These are phyloP conservation scores for Alnus glutinosa DNA, from an alignment of 306 rosid species.

Conservation along the genomic window DNA sequence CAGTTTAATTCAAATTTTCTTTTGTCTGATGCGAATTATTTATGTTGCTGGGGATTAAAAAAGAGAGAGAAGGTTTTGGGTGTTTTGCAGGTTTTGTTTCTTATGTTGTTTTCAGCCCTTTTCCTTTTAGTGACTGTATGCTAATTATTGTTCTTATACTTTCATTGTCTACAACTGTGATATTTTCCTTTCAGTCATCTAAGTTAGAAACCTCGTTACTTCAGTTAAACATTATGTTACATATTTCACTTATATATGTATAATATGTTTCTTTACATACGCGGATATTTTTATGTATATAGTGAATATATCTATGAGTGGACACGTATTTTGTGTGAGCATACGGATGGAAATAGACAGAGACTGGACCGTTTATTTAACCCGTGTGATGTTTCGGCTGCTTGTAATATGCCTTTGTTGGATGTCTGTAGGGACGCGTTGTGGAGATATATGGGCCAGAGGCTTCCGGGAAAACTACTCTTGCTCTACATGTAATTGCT, in stretches of 20 bases:
- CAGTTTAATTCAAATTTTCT: neutral
- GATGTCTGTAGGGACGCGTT: slow-evolving; percentile 73
- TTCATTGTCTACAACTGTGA: neutral
- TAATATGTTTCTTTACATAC: no score
- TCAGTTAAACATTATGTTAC: neutral
- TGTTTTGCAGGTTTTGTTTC: slow-evolving; percentile 18
- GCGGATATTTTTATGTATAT: no score
- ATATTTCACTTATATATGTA: neutral
- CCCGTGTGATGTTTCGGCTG: slow-evolving; percentile 5
- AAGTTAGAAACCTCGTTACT: neutral
- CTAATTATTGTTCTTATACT: neutral
- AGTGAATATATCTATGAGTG: neutral
- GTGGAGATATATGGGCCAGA: slow-evolving; percentile 95
- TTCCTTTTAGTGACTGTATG: slow-evolving; percentile 5
- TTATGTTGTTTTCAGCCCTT: slow-evolving; percentile 6
- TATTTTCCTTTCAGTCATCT: neutral
- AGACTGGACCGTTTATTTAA: slow-evolving; percentile 4
- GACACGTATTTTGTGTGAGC: neutral
- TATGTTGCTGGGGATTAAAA: neutral
- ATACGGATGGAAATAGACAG: neutral
- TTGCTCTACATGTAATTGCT: slow-evolving; percentile 85
- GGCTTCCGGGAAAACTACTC: slow-evolving; percentile 95
- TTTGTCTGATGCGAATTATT: neutral
- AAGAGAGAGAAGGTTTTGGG: neutral
- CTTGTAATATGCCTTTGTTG: slow-evolving; percentile 27